phyloP scores from a whole-genome alignment of 2,329 filamentous ascomycete genomes.

The Metarhizium rileyi region DNA sequence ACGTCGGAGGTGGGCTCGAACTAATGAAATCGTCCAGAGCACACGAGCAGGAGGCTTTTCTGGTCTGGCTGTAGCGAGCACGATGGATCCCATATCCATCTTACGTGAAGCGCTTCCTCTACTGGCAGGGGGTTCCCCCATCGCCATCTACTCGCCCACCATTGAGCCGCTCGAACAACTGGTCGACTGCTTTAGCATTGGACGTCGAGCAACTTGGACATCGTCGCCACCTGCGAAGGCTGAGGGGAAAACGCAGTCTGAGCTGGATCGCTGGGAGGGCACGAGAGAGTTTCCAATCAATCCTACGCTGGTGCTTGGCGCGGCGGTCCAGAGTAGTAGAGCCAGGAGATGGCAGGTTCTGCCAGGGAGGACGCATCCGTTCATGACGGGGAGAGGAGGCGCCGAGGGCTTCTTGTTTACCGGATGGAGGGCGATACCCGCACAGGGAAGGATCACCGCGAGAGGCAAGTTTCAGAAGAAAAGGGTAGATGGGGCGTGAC shows the following conservation, averaged over 20 bases:
- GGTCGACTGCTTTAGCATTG: constrained; percentile 76
- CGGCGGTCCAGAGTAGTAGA: constrained; percentile 70
- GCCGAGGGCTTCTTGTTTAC: constrained; percentile 88
- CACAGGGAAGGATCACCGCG: constrained; percentile 70
- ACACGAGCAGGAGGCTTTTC: constrained; percentile 70
- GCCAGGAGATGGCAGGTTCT: constrained; percentile 82
- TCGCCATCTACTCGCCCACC: constrained; percentile 76
- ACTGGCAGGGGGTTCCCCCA: constrained; percentile 69
- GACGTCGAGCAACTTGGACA: constrained; percentile 67
- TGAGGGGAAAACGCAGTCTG: constrained; percentile 32
- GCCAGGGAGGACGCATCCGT: constrained; percentile 81
- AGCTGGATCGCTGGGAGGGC: constrained; percentile 48
- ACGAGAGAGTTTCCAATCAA: constrained; percentile 76
- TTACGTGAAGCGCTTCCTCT: constrained; percentile 69
- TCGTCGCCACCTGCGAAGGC: constrained; percentile 38
- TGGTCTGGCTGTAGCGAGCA: constrained; percentile 70
- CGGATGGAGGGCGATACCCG: constrained; percentile 69
- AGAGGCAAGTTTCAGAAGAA: constrained; percentile 69
- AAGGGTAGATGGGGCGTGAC: constrained; percentile 21
- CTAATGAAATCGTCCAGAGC: constrained; percentile 62
- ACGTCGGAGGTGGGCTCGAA: constrained; percentile 68
- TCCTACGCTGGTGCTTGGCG: constrained; percentile 71
- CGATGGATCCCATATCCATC: constrained; percentile 72
- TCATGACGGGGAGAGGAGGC: constrained; percentile 84
- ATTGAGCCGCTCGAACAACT: constrained; percentile 70